Percentiles rank a stretch among this genome's conserved stretches.
These are phyloP conservation scores for Ustilago trichophora DNA, from an alignment of 1,284 basidiomycete species.

Conservation along the genomic window DNA sequence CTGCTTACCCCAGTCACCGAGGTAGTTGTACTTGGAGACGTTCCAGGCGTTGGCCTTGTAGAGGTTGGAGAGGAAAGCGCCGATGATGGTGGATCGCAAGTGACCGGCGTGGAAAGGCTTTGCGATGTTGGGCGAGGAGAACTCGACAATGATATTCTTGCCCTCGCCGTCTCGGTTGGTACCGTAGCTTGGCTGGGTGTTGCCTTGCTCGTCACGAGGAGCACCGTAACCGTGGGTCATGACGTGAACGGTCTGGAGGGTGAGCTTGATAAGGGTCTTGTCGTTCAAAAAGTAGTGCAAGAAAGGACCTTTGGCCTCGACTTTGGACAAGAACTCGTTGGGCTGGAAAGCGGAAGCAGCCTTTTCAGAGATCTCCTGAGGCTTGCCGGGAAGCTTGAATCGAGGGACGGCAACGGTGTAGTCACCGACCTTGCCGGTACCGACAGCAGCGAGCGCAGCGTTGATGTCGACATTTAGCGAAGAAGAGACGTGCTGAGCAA, in stretches of 20 bases:
- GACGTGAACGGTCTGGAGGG: conserved; percentile 82
- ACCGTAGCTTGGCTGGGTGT: conserved; percentile 61
- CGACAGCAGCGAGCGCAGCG: conserved; percentile 82
- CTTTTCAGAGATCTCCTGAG: conserved; percentile 79
- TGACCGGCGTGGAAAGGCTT: conserved; percentile 99
- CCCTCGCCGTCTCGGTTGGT: conserved; percentile 61
- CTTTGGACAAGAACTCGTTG: conserved; percentile 53
- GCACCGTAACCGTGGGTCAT: conserved; percentile 72
- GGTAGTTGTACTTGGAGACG: conserved; percentile 87
- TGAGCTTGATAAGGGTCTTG: conserved; percentile 76
- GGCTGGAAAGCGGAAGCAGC: conserved; percentile 72
- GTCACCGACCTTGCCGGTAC: conserved; percentile 86
- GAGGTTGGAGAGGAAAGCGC: conserved; percentile 88
- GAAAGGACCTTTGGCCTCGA: conserved; percentile 58
- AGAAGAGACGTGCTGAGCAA: conserved; percentile 79
- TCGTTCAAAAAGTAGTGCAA: conserved; percentile 58
- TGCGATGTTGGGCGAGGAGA: conserved; percentile 96
- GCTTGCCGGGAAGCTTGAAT: conserved; percentile 85
- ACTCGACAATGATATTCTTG: conserved; percentile 73
- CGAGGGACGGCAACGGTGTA: conserved; percentile 90
- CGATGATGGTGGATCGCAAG: conserved; percentile 95
- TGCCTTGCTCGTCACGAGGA: conserved; percentile 43
- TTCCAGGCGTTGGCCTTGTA: conserved; percentile 95
- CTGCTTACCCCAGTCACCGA: conserved; percentile 70
- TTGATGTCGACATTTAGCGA: conserved; percentile 71